A percentile compares a stretch with the other conserved stretches of the same genome.
Evolutionary conservation across 805 yeast genomes (phyloP).

Genomic region (Metschnikowia baotianmanensis): DNA sequence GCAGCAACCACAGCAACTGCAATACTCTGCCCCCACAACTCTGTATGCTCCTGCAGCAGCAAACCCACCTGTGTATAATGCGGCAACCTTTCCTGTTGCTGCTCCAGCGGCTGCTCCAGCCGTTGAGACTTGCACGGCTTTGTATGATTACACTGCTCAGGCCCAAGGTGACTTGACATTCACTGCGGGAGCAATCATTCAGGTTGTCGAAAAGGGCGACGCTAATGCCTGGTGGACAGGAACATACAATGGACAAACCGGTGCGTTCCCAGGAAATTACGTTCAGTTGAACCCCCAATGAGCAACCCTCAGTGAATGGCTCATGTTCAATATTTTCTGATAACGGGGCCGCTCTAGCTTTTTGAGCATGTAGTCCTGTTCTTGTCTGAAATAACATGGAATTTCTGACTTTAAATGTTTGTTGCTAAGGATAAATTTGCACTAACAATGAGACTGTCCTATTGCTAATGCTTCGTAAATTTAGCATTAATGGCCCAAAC

Average conservation of each 20-base stretch:
- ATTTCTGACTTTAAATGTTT: too few species aligned
- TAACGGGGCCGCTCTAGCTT: too few species aligned
- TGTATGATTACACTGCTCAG: conserved; percentile 90
- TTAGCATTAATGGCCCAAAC: too few species aligned
- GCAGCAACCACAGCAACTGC: conserved; percentile 27
- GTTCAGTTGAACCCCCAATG: conserved; percentile 59
- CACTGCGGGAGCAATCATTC: conserved; percentile 84
- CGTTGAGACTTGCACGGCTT: conserved; percentile 69
- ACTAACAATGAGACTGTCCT: too few species aligned
- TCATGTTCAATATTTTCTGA: too few species aligned
- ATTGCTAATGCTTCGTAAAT: too few species aligned
- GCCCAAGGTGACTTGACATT: conserved; percentile 89
- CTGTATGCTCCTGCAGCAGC: conserved; percentile 14
- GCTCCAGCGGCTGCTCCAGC: conserved; percentile 33
- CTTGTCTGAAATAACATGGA: too few species aligned
- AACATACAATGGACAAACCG: conserved; percentile 73
- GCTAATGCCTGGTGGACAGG: conserved; percentile 99
- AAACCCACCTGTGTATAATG: conserved; percentile 20
- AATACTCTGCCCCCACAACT: conserved; percentile 24
- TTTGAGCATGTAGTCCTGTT: too few species aligned
- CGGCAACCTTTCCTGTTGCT: conserved; percentile 20
- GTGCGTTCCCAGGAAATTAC: conserved; percentile 95
- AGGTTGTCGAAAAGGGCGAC: conserved; percentile 81
- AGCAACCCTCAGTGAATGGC: too few species aligned
- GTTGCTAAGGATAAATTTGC: too few species aligned